Base-by-base conservation (phyloP, 2,329 filamentous ascomycete genomes). In the Phialocephala subalpina region DNA sequence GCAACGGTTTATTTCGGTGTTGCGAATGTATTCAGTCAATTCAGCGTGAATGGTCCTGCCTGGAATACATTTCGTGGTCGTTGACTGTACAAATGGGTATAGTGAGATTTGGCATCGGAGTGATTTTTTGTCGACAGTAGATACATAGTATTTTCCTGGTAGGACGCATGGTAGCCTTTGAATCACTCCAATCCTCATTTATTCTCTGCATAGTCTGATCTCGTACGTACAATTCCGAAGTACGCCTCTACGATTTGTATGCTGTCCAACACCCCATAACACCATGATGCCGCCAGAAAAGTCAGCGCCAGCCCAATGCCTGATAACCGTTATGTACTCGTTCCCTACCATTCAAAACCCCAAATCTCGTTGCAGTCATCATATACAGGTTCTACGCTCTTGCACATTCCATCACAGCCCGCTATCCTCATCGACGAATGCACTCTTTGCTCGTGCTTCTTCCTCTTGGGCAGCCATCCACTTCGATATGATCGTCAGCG, bases 391-490 rank as follows among this genome's bases (percentile, higher is more conserved):
- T 12, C 45, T 1, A 9, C 9, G 45, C n/a, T 27, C 11, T 16
- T 25, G n/a, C 22, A n/a, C 20, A 1, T 20, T 42, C 33, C 45
- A 47, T 67, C 53, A 69, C n/a, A 71, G 22, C 22, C 70, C 69
- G 40, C 53, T 55, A 57, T 76, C 75, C 47, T 78, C 76, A 49
- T 77, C 73, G n/a, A 75, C 70, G 55, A 75, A 75, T 22, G 69
- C 72, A 56, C 72, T 78, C 65, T 73, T 76, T 7, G 72, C 67
- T 58, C 76, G 72, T 8, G 74, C 74, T 58, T 78, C 76, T 60
- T 78, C 73, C 63, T 79, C 77, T 63, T 77, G 75, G 14, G 76
- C 77, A 25, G 73, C 70, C 49, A 76, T 66, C 76, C 76, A 77
- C 45, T 49, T 49, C n/a, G 11, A 49, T 20, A 49, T 3, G 22